Base-by-base conservation (phyloP, 768 basidiomycete genomes). In the Solioccasus polychromus region DNA sequence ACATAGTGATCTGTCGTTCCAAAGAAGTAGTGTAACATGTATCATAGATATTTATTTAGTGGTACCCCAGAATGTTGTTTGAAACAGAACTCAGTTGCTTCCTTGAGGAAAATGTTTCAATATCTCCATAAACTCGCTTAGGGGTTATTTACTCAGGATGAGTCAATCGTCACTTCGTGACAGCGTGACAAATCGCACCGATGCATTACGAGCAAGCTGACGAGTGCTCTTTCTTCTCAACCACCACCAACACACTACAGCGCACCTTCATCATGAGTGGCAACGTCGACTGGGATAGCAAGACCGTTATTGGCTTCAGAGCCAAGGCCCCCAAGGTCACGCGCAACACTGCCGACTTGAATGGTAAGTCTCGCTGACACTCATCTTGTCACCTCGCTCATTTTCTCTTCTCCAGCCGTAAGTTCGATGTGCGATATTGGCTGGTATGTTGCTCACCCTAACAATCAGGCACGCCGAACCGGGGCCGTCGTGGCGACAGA, bases 401-500 rank as follows among this genome's bases (percentile, higher is more conserved):
- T 53, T 31, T 32, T 39, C 30, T 26, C 18, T 37, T 41, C 32
- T 25, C 34, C 24, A 84, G 85, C 83, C 67, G 83, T 83, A 68
- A 62, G 81, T 69, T 3, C 24, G 17, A 6, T 14, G 14, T 18
- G 36, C 15, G n/a, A 36, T 29, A 3, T 22, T 28, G 23, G 18
- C 17, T 17, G n/a, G 30, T 30, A 60, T 59, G 35, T 59, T 10
- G 2, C 34, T 3, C 32, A 31, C 39, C 30, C 38, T 36, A 34
- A 14, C 10, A 6, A n/a, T n/a, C 46, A 90, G 88, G 90, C 90
- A 48, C 81, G 86, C 25, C 73, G 91, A 60, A 64, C 75, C 32
- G 89, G 88, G 24, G 79, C 84, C 36, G 83, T 89, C 50, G 83
- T 92, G 26, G 78, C 80, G 19, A 91, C 88, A 8, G 89, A 92